Evolutionary conservation across 768 basidiomycete genomes (phyloP).

Genomic region (Collybiopsis confluens): DNA sequence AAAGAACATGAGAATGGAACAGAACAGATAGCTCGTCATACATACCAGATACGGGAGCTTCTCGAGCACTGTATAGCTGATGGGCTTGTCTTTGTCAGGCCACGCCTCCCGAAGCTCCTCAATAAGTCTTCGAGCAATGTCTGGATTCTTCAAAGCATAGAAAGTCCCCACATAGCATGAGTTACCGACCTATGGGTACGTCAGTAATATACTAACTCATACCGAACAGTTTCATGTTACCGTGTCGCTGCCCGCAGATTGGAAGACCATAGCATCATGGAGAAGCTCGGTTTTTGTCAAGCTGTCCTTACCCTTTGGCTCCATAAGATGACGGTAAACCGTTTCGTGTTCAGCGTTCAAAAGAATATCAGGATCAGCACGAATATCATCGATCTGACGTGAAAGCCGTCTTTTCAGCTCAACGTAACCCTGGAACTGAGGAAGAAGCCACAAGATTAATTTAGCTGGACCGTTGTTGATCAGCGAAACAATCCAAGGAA

Average conservation of each 20-base stretch:
- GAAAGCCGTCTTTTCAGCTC: not conserved
- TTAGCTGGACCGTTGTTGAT: not conserved
- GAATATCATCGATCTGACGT: slow-evolving; percentile 2
- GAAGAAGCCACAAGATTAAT: not conserved
- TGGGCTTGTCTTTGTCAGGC: slow-evolving; percentile 25
- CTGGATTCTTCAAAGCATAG: slow-evolving; percentile 20
- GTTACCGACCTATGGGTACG: slow-evolving; percentile 16
- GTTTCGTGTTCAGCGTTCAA: slow-evolving; percentile 6
- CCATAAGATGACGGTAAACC: slow-evolving; percentile 5
- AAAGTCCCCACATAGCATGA: slow-evolving; percentile 22
- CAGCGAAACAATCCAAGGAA: not conserved
- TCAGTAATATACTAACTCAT: no score
- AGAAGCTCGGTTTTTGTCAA: not conserved
- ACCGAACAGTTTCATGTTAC: not conserved
- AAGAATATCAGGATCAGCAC: not conserved
- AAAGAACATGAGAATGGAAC: slow-evolving; percentile 7
- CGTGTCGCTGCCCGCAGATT: slow-evolving; percentile 20
- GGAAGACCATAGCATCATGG: slow-evolving; percentile 3
- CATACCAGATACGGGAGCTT: slow-evolving; percentile 34
- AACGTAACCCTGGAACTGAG: not conserved
- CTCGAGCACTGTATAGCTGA: slow-evolving; percentile 27
- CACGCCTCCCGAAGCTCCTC: slow-evolving; percentile 28
- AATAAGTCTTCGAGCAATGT: slow-evolving; percentile 15
- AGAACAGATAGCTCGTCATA: not conserved
- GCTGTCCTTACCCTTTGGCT: not conserved